Evolutionary conservation across 1,139 yeast species (phyloP).

Genomic region (Candida dubliniensis): DNA sequence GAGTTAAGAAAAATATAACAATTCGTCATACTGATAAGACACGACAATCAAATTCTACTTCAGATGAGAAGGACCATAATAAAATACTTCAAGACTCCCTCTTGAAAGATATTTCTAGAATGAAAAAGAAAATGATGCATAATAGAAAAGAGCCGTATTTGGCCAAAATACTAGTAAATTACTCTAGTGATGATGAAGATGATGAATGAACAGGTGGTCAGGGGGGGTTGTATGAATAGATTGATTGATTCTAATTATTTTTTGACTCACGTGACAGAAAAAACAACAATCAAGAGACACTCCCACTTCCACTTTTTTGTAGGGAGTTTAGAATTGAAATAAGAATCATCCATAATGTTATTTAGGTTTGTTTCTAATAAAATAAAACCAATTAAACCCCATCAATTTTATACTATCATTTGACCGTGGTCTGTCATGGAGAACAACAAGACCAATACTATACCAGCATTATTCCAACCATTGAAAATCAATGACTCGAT

Average conservation of each 20-base stretch:
- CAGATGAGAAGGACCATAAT: not conserved
- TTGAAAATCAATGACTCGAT: slow-evolving; percentile 12
- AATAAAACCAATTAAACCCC: too few relatives aligned
- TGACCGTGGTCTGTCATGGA: not conserved
- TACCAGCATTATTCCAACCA: slow-evolving; percentile 20
- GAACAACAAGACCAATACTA: not conserved
- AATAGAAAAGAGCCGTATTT: slow-evolving; percentile 8
- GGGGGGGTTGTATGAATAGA: not conserved
- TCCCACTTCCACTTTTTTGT: too few relatives aligned
- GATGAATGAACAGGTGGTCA: slow-evolving; percentile 14
- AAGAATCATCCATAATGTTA: too few relatives aligned
- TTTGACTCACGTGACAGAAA: too few relatives aligned
- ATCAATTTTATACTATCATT: too few relatives aligned
- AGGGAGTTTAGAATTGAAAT: too few relatives aligned
- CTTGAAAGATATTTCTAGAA: slow-evolving; percentile 11
- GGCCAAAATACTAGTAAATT: slow-evolving; percentile 16
- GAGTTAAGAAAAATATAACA: not conserved
- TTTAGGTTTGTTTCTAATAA: too few relatives aligned
- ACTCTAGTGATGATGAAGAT: slow-evolving; percentile 32
- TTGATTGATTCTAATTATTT: not conserved
- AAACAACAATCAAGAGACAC: too few relatives aligned
- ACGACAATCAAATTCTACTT: not conserved
- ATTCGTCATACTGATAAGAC: not conserved
- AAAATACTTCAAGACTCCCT: slow-evolving; percentile 12
- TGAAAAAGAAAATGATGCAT: slow-evolving; percentile 7